Base-by-base conservation (phyloP, 345 rosid genomes). In the Citrus inodora region DNA sequence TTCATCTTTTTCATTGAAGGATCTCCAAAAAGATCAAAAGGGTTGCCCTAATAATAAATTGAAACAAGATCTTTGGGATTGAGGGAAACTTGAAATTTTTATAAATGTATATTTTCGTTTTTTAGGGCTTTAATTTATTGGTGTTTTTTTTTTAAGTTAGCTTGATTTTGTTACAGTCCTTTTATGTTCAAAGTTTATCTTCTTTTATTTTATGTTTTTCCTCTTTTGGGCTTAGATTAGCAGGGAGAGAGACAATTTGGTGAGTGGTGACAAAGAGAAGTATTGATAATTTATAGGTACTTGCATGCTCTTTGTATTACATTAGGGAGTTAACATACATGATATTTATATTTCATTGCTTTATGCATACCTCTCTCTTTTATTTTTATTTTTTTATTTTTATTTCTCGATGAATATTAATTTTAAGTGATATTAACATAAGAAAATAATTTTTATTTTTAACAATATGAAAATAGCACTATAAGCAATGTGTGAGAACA, bases 1-100 rank as follows among this genome's bases (percentile, higher is more conserved):
- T 58, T 71, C 88, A 1, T 85, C 88, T 62, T 78, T 85, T 25
- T 80, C 89, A 1, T 13, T 25, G 7, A 86, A 82, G 30, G 83
- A 22, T 73, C 74, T 9, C 13, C 77, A 68, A 32, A 80, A 79
- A 17, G 82, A 80, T n/a, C 27, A 8, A 81, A 76, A 71, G 32
- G 37, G 6, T 19, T 38, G 65, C 55, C 78, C 40, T 13, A 83
- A 11, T 22, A 30, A 71, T 53, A 71, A 56, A 53, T 53, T 53
- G 27, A 80, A 83, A 77, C 83, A 62, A 32, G 81, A 86, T 38
- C 58, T 65, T 55, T 76, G 21, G 69, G 73, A 76, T n/a, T 74
- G 37, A 30, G 75, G 21, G 25, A 33, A 25, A 61, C 9, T 64
- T 30, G 8, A 38, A 25, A 22, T 25, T 8, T 46, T 46, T 28